These are phyloP conservation scores for Didymosphaeria variabile DNA, from an alignment of 2,329 filamentous ascomycete genomes.

Conservation along the genomic window DNA sequence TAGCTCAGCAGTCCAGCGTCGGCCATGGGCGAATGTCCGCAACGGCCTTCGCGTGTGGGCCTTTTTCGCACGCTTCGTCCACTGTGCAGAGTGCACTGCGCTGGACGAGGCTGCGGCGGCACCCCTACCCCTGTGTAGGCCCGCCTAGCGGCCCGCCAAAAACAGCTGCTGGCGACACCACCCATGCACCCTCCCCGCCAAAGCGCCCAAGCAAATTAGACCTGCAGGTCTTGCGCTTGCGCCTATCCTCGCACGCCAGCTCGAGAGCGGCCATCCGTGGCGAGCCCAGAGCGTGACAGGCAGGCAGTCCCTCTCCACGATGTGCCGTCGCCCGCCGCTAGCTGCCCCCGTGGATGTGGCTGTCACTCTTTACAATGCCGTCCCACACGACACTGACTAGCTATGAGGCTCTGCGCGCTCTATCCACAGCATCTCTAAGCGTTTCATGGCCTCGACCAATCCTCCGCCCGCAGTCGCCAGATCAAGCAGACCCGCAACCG, in stretches of 20 bases:
- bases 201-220: slow-evolving; percentile 6
- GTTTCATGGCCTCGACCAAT: slow-evolving; percentile 3
- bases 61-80: slow-evolving; percentile 15
- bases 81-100: slow-evolving; percentile 16
- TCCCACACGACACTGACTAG: background rate
- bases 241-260: background rate
- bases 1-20: slow-evolving; percentile 19
- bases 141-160: background rate
- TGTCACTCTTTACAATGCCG: slow-evolving; percentile 11
- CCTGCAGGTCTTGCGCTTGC: slow-evolving; percentile 3
- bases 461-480: slow-evolving; percentile 11
- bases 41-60: slow-evolving; percentile 10
- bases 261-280: background rate
- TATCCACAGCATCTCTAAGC: background rate
- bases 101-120: slow-evolving; percentile 19
- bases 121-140: slow-evolving; percentile 5
- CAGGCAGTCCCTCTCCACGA: slow-evolving; percentile 6
- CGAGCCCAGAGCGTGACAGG: slow-evolving; percentile 10
- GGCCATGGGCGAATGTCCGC: slow-evolving; percentile 22
- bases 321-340: slow-evolving; percentile 4
- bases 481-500: background rate
- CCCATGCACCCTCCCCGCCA: slow-evolving; percentile 2
- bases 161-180: slow-evolving; percentile 4
- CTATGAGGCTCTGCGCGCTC: slow-evolving; percentile 6
- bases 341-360: background rate